phyloP scores from a whole-genome alignment of 1,284 basidiomycete genomes.

The Leccinum fallax region DNA sequence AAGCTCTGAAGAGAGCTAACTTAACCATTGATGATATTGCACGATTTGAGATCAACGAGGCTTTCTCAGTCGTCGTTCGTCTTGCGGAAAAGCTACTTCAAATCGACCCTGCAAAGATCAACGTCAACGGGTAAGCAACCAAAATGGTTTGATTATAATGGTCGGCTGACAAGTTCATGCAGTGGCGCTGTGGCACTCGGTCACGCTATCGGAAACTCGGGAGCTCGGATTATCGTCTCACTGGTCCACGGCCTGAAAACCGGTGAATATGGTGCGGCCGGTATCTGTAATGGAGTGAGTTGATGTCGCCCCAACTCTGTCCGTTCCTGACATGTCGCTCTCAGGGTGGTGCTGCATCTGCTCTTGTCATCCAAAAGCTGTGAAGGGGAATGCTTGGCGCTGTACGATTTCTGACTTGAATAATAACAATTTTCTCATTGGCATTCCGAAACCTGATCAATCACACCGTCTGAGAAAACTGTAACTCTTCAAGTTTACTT shows the following conservation, averaged over 20 bases:
- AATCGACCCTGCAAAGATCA: slow-evolving; percentile 88
- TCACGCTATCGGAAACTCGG: slow-evolving; percentile 96
- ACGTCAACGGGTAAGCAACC: slow-evolving; percentile 77
- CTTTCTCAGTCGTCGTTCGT: slow-evolving; percentile 94
- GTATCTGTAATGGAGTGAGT: slow-evolving; percentile 96
- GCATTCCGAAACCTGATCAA: not conserved
- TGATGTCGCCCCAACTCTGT: slow-evolving; percentile 2
- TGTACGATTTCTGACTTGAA: slow-evolving; percentile 26
- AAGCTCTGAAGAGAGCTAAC: slow-evolving; percentile 87
- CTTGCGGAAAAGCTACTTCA: slow-evolving; percentile 89
- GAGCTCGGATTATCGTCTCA: slow-evolving; percentile 93
- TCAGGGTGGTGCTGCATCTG: slow-evolving; percentile 91
- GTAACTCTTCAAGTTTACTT: slow-evolving; percentile 1
- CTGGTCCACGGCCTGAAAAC: slow-evolving; percentile 89
- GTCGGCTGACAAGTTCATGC: slow-evolving; percentile 17
- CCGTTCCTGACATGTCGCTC: slow-evolving; percentile 21
- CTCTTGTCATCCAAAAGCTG: slow-evolving; percentile 86
- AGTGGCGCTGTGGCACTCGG: slow-evolving; percentile 93
- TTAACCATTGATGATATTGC: slow-evolving; percentile 85
- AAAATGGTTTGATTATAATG: slow-evolving; percentile 4
- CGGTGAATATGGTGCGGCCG: slow-evolving; percentile 97
- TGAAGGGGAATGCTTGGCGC: slow-evolving; percentile 43
- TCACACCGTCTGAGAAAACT: slow-evolving; percentile 11
- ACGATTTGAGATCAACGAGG: slow-evolving; percentile 97
- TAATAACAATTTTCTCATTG: slow-evolving; percentile 13